Percentiles rank a stretch among this genome's conserved stretches.
These are phyloP conservation scores for Inga leiocalycina DNA, from an alignment of 306 rosid genomes.

Conservation along the genomic window DNA sequence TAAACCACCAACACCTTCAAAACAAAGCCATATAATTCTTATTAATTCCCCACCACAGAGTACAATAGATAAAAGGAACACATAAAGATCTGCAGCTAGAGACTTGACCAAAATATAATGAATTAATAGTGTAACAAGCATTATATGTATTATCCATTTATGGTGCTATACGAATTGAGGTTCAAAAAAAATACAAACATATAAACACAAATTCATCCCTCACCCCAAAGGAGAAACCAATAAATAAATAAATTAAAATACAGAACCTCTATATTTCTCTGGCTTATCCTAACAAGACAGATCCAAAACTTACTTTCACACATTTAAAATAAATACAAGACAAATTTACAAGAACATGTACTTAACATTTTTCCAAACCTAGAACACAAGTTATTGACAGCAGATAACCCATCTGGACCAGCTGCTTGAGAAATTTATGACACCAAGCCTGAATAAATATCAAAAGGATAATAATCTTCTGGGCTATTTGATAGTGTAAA, in stretches of 20 bases:
- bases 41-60: not conserved
- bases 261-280: not conserved
- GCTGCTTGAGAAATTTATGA: slow-evolving; percentile 19
- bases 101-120: not conserved
- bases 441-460: slow-evolving; percentile 7
- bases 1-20: not conserved
- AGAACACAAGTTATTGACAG: slow-evolving; percentile 18
- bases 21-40: not conserved
- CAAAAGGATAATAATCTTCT: slow-evolving; percentile 20
- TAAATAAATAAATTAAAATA: not conserved
- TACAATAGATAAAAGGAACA: not conserved
- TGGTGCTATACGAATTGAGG: not conserved
- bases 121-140: not conserved
- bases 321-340: not conserved
- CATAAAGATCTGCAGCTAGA: not conserved
- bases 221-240: not conserved
- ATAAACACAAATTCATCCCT: slow-evolving; percentile 22
- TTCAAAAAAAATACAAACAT: slow-evolving; percentile 21
- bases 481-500: slow-evolving; percentile 24
- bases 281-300: slow-evolving; percentile 27
- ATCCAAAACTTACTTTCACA: slow-evolving; percentile 29
- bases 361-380: slow-evolving; percentile 28
- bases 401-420: slow-evolving; percentile 25
- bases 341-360: slow-evolving; percentile 43
- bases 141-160: not conserved